A percentile compares a stretch with the other conserved stretches of the same genome.
Conservation (phyloP, 768 basidiomycete species). For the Psilocybe subaeruginosa region DNA sequence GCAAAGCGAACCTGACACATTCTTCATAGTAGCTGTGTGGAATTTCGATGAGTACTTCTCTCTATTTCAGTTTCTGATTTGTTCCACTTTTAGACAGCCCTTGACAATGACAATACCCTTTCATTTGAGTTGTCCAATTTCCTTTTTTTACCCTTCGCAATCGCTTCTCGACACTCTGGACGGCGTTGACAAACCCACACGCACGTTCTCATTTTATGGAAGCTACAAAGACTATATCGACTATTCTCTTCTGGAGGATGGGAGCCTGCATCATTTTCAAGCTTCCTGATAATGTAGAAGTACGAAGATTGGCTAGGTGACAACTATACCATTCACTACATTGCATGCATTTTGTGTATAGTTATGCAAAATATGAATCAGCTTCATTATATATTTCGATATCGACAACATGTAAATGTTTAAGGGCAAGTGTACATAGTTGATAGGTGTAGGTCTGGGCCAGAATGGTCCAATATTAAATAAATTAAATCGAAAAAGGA, state of each 20-base stretch:
- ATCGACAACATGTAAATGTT: no score
- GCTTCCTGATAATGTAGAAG: constrained; percentile 5
- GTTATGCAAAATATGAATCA: not conserved
- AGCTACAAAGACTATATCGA: constrained; percentile 62
- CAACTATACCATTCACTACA: constrained; percentile 8
- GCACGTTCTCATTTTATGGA: constrained; percentile 95
- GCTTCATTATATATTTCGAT: no score
- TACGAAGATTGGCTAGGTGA: constrained; percentile 28
- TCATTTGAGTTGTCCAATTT: not conserved
- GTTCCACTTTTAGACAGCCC: not conserved
- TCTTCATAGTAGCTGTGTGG: not conserved
- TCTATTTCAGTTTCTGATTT: not conserved
- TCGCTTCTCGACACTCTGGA: constrained; percentile 97
- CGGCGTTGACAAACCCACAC: constrained; percentile 70
- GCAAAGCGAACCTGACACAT: constrained; percentile 21
- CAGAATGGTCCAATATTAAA: not conserved
- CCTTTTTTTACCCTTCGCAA: not conserved
- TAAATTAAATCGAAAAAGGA: not conserved
- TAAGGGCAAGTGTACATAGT: no score
- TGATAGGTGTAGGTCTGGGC: no score
- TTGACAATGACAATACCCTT: not conserved
- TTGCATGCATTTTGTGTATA: not conserved
- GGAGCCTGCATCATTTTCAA: constrained; percentile 28
- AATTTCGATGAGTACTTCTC: constrained; percentile 7
- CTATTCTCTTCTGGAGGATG: constrained; percentile 20